phyloP scores from a whole-genome alignment of 345 rosid species.

The Hypericum androsaemum region DNA sequence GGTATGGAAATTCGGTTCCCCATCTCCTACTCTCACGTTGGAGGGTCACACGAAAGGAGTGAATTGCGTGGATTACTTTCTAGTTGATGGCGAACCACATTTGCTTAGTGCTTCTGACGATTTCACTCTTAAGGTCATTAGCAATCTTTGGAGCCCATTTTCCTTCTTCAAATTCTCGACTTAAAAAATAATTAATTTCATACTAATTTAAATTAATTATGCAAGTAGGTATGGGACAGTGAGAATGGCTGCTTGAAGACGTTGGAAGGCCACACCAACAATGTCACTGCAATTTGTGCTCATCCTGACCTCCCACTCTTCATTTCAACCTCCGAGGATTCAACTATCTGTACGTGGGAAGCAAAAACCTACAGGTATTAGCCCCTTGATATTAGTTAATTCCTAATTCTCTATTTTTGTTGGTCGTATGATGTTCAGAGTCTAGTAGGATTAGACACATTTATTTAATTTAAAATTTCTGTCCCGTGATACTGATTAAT shows the following conservation, averaged over 20 bases:
- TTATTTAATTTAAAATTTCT: neutral
- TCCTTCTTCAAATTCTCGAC: neutral
- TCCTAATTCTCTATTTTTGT: neutral
- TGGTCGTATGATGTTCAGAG: no score
- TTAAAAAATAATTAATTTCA: neutral
- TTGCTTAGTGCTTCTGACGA: conserved; percentile 33
- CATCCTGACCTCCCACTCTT: conserved; percentile 19
- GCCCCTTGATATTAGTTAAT: no score
- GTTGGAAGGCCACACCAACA: conserved; percentile 22
- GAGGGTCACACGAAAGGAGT: conserved; percentile 24
- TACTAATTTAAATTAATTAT: neutral
- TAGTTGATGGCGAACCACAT: conserved; percentile 4
- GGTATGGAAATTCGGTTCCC: conserved; percentile 32
- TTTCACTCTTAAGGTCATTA: conserved; percentile 21
- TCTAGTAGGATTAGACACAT: no score
- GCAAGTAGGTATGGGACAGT: conserved; percentile 20
- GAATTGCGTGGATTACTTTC: conserved; percentile 19
- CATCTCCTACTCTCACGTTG: conserved; percentile 15
- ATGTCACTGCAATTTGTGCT: conserved; percentile 12
- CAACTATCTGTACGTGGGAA: conserved; percentile 20
- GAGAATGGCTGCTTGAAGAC: conserved; percentile 18
- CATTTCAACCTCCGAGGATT: conserved; percentile 24
- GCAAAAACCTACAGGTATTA: conserved; percentile 14
- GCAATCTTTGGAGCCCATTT: neutral
- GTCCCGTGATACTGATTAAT: neutral